phyloP scores from a whole-genome alignment of 179 eudicot genomes.

The Actinidia arguta region DNA sequence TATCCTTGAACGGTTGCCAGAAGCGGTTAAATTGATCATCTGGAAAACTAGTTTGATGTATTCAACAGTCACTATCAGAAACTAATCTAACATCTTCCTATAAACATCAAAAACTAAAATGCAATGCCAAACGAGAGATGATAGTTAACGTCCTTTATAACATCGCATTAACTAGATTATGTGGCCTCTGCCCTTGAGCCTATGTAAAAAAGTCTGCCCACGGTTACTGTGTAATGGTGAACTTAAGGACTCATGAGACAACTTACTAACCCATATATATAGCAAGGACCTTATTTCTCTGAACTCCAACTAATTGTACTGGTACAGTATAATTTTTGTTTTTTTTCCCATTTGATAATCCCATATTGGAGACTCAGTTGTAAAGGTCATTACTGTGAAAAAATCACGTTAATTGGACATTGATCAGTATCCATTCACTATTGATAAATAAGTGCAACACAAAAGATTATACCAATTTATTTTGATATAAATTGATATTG shows the following conservation, averaged over 20 bases:
- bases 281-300: too few relatives aligned
- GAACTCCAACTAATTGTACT: too few relatives aligned
- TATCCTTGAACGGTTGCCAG: slow-evolving; percentile 68
- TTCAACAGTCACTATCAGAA: slow-evolving; percentile 18
- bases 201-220: neutral
- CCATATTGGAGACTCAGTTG: too few relatives aligned
- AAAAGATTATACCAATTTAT: too few relatives aligned
- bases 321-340: too few relatives aligned
- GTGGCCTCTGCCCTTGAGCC: neutral
- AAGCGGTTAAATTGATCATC: slow-evolving; percentile 75
- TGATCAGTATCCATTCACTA: too few relatives aligned
- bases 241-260: neutral
- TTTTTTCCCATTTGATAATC: too few relatives aligned
- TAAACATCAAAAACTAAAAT: neutral
- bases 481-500: too few relatives aligned
- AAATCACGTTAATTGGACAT: too few relatives aligned
- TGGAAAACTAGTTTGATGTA: slow-evolving; percentile 66
- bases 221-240: neutral
- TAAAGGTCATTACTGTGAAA: too few relatives aligned
- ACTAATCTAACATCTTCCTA: neutral
- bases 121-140: neutral
- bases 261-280: neutral
- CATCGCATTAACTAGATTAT: neutral
- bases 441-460: too few relatives aligned
- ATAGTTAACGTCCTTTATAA: neutral